A percentile compares a stretch with the other conserved stretches of the same genome.
These are phyloP conservation scores for Fusarium longipes DNA, from an alignment of 2,329 filamentous ascomycete genomes.

Conservation along the genomic window DNA sequence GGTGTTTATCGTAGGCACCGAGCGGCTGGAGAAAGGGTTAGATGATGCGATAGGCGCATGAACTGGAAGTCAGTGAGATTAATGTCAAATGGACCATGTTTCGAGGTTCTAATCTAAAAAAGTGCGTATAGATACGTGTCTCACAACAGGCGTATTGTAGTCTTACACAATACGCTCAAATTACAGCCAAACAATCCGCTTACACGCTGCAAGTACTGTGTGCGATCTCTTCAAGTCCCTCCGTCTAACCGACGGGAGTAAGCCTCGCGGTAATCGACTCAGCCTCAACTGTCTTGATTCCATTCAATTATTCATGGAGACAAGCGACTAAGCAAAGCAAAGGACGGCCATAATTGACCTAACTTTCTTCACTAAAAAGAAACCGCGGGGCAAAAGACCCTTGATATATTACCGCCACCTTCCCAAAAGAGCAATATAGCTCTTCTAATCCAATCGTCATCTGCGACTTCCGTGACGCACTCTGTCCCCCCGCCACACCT, in stretches of 20 bases:
- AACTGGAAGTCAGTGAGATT: not conserved
- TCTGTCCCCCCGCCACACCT: slow-evolving; percentile 8
- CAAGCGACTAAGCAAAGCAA: slow-evolving; percentile 1
- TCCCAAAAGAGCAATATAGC: slow-evolving; percentile 38
- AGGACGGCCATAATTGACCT: not conserved
- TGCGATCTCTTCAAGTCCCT: not conserved
- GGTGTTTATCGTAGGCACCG: not conserved
- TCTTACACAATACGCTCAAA: not conserved
- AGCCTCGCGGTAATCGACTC: not conserved
- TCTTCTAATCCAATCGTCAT: slow-evolving; percentile 43
- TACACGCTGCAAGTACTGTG: not conserved
- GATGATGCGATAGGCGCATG: not conserved
- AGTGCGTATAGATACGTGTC: not conserved
- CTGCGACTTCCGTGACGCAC: slow-evolving; percentile 37
- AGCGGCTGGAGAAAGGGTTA: not conserved
- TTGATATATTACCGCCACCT: slow-evolving; percentile 15
- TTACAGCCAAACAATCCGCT: not conserved
- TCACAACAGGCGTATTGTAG: not conserved
- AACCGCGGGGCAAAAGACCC: slow-evolving; percentile 26
- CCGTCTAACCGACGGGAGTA: not conserved
- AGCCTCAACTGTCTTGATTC: not conserved
- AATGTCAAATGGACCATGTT: not conserved
- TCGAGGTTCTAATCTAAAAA: not conserved
- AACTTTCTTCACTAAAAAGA: not conserved
- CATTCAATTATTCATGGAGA: not conserved